These are phyloP conservation scores for Theobroma cacao DNA, from an alignment of 345 rosid genomes.

Conservation along the genomic window DNA sequence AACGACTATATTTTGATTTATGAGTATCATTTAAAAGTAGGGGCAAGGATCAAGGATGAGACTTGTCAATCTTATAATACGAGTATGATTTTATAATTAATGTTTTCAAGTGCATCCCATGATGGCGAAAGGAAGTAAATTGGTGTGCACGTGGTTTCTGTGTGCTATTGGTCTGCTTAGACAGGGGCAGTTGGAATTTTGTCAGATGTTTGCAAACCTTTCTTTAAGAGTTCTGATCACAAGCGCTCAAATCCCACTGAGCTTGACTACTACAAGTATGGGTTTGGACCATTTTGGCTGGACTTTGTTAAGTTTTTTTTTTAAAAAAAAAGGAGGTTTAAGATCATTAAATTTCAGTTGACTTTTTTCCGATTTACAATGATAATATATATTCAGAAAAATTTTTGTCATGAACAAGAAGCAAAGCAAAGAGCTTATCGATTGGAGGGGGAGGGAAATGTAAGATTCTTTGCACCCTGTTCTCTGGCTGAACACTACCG, in stretches of 20 bases:
- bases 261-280: neutral
- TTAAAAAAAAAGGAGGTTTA: neutral
- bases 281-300: neutral
- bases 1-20: neutral
- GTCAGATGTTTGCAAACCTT: conserved; percentile 18
- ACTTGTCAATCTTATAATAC: neutral
- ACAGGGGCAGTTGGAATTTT: conserved; percentile 37
- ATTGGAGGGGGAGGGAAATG: neutral
- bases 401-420: neutral
- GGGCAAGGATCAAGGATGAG: neutral
- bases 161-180: conserved; percentile 19
- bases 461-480: neutral
- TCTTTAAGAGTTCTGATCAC: neutral
- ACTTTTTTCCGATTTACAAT: neutral
- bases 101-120: conserved; percentile 3
- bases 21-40: neutral
- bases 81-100: neutral
- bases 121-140: neutral
- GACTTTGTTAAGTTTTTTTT: neutral
- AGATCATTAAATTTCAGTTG: neutral
- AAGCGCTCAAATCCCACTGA: conserved; percentile 5
- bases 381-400: too few relatives aligned
- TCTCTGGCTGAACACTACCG: too few relatives aligned
- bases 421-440: too few relatives aligned
- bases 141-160: conserved; percentile 33